phyloP scores from a whole-genome alignment of 345 rosid species.

The Melaleuca quinquenervia region DNA sequence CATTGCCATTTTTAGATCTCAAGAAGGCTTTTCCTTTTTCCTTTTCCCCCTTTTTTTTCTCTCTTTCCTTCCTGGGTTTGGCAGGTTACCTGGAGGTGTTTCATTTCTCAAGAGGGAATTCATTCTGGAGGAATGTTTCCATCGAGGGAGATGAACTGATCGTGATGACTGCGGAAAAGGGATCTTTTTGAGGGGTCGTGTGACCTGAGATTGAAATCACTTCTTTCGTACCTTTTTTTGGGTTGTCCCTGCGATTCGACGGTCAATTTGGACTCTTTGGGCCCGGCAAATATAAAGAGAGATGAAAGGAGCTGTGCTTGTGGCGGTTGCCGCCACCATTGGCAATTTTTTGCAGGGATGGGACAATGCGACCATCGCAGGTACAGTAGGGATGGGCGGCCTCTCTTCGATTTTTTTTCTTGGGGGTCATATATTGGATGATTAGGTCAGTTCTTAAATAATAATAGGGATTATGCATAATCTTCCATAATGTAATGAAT shows the following conservation, averaged over 20 bases:
- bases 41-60: neutral
- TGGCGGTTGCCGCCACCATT: constrained; percentile 23
- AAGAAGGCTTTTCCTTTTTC: neutral
- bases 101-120: neutral
- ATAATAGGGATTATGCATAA: neutral
- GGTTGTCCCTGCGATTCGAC: neutral
- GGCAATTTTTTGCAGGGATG: constrained; percentile 39
- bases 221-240: neutral
- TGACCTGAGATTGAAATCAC: no score
- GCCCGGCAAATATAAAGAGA: neutral
- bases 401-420: neutral
- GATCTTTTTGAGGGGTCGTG: neutral
- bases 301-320: constrained; percentile 29
- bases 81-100: neutral
- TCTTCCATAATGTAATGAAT: neutral
- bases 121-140: neutral
- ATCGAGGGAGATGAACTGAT: neutral
- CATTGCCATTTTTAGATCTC: neutral
- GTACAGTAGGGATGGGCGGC: neutral
- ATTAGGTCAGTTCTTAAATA: neutral
- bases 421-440: neutral
- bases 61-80: neutral
- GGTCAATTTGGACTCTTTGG: neutral
- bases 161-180: neutral
- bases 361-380: constrained; percentile 39